Evolutionary conservation across 202 grass and related monocot species (phyloP).

Genomic region (Schoenoplectus tabernaemontani): DNA sequence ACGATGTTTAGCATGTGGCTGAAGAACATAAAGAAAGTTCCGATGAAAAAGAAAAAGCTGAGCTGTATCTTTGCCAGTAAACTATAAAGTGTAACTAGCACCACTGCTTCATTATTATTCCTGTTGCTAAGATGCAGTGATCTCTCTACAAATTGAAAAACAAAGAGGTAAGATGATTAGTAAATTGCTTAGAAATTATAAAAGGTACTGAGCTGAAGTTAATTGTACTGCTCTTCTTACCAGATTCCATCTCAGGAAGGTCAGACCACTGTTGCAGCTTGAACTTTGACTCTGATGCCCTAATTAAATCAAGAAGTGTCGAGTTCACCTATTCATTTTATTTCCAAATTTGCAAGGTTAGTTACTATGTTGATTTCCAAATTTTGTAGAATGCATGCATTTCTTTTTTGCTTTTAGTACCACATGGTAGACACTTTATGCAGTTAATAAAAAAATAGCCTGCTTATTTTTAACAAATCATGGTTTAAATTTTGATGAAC

Average conservation of each 20-base stretch:
- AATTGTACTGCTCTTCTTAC: constrained; percentile 21
- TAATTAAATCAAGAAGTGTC: constrained; percentile 71
- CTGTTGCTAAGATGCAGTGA: constrained; percentile 32
- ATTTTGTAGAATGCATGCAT: too few relatives aligned
- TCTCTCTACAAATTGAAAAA: constrained; percentile 35
- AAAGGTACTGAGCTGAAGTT: not conserved
- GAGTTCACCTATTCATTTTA: constrained; percentile 53
- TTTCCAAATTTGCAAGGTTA: not conserved
- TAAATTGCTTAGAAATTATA: constrained; percentile 15
- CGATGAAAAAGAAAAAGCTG: constrained; percentile 77
- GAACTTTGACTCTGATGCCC: constrained; percentile 43
- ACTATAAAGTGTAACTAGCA: constrained; percentile 48
- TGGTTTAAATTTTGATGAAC: too few relatives aligned
- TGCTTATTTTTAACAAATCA: too few relatives aligned
- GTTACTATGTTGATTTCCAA: not conserved
- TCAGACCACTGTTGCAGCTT: constrained; percentile 58
- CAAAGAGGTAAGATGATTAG: constrained; percentile 4
- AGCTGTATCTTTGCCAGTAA: constrained; percentile 87
- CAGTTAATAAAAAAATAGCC: too few relatives aligned
- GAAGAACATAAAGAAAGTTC: constrained; percentile 67
- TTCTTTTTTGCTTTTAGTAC: too few relatives aligned
- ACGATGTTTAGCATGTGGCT: constrained; percentile 70
- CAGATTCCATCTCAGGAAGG: constrained; percentile 45
- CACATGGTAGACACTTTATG: too few relatives aligned
- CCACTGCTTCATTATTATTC: constrained; percentile 47